Evolutionary conservation across 768 basidiomycete species (phyloP).

Genomic region (Amanita muscaria): DNA sequence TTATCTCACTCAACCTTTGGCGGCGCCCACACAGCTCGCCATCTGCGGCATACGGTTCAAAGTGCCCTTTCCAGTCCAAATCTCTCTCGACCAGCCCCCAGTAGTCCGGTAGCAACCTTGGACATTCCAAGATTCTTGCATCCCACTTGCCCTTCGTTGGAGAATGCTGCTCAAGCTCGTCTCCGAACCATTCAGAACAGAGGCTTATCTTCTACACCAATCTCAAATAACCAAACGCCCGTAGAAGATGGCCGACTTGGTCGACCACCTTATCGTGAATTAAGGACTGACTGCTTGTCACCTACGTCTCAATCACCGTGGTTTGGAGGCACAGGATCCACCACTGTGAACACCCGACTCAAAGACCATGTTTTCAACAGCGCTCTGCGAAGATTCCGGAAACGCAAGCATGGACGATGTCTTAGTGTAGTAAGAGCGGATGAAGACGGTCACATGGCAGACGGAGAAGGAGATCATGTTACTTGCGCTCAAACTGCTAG

Average conservation of each 20-base stretch:
- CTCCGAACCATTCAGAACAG: neutral
- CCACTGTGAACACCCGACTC: slow-evolving; percentile 86
- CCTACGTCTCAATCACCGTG: slow-evolving; percentile 35
- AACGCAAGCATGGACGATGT: slow-evolving; percentile 36
- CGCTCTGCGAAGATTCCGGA: slow-evolving; percentile 66
- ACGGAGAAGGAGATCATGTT: slow-evolving; percentile 19
- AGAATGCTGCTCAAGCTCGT: slow-evolving; percentile 8
- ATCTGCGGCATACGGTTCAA: slow-evolving; percentile 32
- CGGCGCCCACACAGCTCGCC: slow-evolving; percentile 25
- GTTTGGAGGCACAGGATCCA: slow-evolving; percentile 89
- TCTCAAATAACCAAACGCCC: slow-evolving; percentile 7
- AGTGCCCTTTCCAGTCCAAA: slow-evolving; percentile 68
- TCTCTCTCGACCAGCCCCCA: slow-evolving; percentile 24
- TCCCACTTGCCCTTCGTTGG: slow-evolving; percentile 25
- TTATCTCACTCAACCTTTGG: slow-evolving; percentile 39
- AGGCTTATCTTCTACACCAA: neutral
- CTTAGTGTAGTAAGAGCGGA: slow-evolving; percentile 34
- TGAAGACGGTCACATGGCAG: slow-evolving; percentile 40
- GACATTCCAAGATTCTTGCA: slow-evolving; percentile 30
- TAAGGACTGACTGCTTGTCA: slow-evolving; percentile 31
- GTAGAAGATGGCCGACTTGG: slow-evolving; percentile 23
- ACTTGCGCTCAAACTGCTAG: slow-evolving; percentile 16
- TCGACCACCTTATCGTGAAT: slow-evolving; percentile 31
- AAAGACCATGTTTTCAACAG: slow-evolving; percentile 95
- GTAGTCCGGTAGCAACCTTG: neutral